Evolutionary conservation across 176 grass and related monocot genomes (phyloP).

Genomic region (Triticum turgidum): DNA sequence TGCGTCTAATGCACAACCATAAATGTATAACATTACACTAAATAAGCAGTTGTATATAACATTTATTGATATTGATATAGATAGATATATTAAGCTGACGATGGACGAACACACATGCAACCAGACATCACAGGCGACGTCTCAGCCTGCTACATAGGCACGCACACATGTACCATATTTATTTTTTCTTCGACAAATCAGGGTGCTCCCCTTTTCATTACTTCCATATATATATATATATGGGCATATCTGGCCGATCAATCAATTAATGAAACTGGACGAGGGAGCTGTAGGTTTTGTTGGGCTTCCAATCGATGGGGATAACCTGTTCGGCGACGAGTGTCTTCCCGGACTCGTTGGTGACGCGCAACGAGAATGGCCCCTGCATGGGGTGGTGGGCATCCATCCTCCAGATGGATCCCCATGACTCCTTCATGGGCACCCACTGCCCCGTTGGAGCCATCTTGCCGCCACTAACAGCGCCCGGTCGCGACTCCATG

Average conservation of each 20-base stretch:
- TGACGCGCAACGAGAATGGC: conserved; percentile 64
- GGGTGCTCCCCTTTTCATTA: background rate
- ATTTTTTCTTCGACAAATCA: background rate
- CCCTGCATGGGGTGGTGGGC: conserved; percentile 25
- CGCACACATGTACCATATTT: background rate
- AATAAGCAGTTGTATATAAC: too few relatives aligned
- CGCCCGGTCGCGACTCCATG: conserved; percentile 29
- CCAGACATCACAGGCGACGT: conserved; percentile 33
- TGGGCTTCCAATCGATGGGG: conserved; percentile 39
- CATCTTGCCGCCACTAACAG: background rate
- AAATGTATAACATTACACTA: too few relatives aligned
- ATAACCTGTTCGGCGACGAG: background rate
- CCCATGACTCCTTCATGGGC: conserved; percentile 55
- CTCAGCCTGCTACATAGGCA: background rate
- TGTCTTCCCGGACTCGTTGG: conserved; percentile 34
- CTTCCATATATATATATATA: background rate
- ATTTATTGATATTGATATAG: too few relatives aligned
- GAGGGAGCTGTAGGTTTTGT: conserved; percentile 45
- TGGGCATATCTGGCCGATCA: background rate
- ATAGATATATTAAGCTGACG: too few relatives aligned
- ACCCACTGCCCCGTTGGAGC: conserved; percentile 34
- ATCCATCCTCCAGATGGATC: conserved; percentile 60
- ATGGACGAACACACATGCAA: background rate
- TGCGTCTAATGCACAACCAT: too few relatives aligned
- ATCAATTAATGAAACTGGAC: conserved; percentile 33